These are phyloP conservation scores for Fusarium austroafricanum DNA, from an alignment of 2,329 filamentous ascomycete species.

Conservation along the genomic window DNA sequence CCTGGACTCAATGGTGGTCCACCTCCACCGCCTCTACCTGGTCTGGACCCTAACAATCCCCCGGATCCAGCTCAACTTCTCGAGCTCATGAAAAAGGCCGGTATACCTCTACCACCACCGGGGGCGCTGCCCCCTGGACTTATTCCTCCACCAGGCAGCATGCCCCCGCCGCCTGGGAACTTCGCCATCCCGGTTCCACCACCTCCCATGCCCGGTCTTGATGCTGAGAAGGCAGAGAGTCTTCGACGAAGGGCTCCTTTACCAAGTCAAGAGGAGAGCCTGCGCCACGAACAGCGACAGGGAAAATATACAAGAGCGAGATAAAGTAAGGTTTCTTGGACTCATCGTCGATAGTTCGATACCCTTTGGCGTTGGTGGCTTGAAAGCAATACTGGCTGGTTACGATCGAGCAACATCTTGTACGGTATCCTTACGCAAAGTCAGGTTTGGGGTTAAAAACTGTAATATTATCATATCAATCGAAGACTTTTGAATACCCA, in stretches of 20 bases:
- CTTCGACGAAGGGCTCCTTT: constrained; percentile 72
- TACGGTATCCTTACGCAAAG: background rate
- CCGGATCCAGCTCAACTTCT: constrained; percentile 70
- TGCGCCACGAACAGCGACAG: constrained; percentile 79
- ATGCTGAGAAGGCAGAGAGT: constrained; percentile 49
- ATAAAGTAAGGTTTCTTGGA: constrained; percentile 46
- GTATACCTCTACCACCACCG: constrained; percentile 69
- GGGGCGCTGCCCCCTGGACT: constrained; percentile 59
- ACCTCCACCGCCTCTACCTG: constrained; percentile 63
- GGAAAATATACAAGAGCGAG: constrained; percentile 69
- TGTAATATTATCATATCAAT: constrained; percentile 24
- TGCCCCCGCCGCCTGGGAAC: constrained; percentile 50
- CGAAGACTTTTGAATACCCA: constrained; percentile 10
- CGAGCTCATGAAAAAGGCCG: constrained; percentile 74
- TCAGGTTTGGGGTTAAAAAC: background rate
- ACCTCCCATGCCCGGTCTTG: constrained; percentile 53
- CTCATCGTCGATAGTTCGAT: constrained; percentile 31
- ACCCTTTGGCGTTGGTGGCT: constrained; percentile 43
- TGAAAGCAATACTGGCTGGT: constrained; percentile 15
- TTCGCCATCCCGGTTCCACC: constrained; percentile 53
- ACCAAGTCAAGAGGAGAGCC: constrained; percentile 85
- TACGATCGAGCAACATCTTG: background rate
- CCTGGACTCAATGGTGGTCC: constrained; percentile 60
- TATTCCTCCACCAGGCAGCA: constrained; percentile 55
- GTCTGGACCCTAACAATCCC: constrained; percentile 69